Evolutionary conservation across 202 grass and related monocot genomes (phyloP).

Genomic region (Zizania palustris): DNA sequence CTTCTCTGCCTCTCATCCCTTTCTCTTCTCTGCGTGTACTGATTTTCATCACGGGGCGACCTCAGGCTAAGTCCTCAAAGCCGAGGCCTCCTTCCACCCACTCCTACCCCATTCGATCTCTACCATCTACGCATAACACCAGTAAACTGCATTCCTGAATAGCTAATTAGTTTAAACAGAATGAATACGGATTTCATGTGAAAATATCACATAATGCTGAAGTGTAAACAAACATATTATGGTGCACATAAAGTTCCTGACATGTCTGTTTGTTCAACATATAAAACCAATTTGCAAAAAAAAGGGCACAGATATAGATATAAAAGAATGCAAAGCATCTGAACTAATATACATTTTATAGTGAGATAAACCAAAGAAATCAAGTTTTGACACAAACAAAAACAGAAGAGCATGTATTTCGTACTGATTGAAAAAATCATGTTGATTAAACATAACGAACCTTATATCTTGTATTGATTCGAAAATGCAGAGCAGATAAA

Average conservation of each 20-base stretch:
- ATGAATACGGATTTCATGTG: neutral
- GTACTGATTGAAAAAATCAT: neutral
- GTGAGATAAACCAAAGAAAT: conserved; percentile 10
- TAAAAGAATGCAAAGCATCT: conserved; percentile 12
- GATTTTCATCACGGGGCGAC: no score
- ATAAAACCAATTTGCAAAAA: neutral
- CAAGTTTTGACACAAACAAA: conserved; percentile 22
- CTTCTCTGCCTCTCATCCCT: no score
- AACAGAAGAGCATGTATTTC: conserved; percentile 1
- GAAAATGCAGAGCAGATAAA: conserved; percentile 88
- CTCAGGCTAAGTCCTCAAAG: no score
- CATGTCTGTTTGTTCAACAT: neutral
- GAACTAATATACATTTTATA: neutral
- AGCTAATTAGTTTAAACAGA: conserved; percentile 7
- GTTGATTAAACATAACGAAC: conserved; percentile 45
- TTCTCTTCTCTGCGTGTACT: no score
- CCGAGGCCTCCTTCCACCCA: no score
- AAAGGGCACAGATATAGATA: conserved; percentile 12
- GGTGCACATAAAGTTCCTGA: conserved; percentile 7
- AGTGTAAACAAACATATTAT: neutral
- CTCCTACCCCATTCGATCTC: no score
- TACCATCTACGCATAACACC: no score
- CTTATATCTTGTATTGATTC: conserved; percentile 99
- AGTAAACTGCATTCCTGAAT: conserved; percentile 9
- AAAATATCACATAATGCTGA: neutral